phyloP scores from a whole-genome alignment of 2,329 filamentous ascomycete species.

The Cercospora sojina region DNA sequence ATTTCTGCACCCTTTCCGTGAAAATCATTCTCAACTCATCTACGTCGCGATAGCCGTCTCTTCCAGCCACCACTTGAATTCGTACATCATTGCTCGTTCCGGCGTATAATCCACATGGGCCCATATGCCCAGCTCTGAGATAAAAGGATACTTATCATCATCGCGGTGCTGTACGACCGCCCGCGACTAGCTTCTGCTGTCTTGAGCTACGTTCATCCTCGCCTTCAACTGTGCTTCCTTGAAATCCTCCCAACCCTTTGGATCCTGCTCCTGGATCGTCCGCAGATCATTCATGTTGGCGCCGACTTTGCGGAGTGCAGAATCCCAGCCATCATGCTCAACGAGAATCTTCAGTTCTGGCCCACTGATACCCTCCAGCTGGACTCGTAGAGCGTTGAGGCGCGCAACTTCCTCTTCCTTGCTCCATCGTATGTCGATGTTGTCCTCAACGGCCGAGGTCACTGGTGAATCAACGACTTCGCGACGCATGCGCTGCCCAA shows the following conservation, averaged over 20 bases:
- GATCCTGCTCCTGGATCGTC: slow-evolving; percentile 52
- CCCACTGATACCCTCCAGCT: slow-evolving; percentile 54
- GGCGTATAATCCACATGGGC: not conserved
- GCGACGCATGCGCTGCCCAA: slow-evolving; percentile 65
- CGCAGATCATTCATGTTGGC: slow-evolving; percentile 67
- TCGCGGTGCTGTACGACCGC: not conserved
- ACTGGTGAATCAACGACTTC: slow-evolving; percentile 57
- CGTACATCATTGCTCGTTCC: not conserved
- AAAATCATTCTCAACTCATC: not conserved
- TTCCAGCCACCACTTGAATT: not conserved
- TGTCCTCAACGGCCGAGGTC: slow-evolving; percentile 14
- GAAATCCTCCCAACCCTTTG: slow-evolving; percentile 39
- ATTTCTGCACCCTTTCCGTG: slow-evolving; percentile 20
- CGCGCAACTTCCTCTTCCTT: slow-evolving; percentile 37
- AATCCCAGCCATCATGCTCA: slow-evolving; percentile 58
- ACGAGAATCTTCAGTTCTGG: slow-evolving; percentile 63
- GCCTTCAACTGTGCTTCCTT: slow-evolving; percentile 40
- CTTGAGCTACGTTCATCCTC: slow-evolving; percentile 32
- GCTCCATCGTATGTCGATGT: slow-evolving; percentile 32
- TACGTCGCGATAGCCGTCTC: not conserved
- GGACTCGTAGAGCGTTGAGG: slow-evolving; percentile 42
- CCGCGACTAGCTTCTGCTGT: slow-evolving; percentile 11
- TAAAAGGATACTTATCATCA: not conserved
- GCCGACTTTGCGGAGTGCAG: slow-evolving; percentile 61
- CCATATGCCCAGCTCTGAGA: not conserved